Evolutionary conservation across 371 early-diverging fungal species (phyloP).

Genomic region (Mortierella sp.): DNA sequence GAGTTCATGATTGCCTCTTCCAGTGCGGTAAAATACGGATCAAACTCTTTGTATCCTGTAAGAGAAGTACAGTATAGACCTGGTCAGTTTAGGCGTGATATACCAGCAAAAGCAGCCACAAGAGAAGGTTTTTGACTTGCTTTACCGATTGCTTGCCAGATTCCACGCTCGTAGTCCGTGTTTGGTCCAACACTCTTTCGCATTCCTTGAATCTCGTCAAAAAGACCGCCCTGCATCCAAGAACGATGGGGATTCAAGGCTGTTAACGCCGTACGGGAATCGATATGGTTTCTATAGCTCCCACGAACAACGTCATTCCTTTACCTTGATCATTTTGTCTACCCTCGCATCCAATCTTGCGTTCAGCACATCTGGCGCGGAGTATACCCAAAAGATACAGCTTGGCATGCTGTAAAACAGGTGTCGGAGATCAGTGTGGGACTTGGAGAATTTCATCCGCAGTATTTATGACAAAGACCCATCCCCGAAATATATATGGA

Average conservation of each 20-base stretch:
- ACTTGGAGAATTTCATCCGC: background rate
- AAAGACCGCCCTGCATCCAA: slow-evolving; percentile 71
- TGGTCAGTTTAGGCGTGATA: too few species aligned
- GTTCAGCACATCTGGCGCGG: slow-evolving; percentile 73
- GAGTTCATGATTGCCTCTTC: slow-evolving; percentile 45
- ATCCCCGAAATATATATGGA: too few species aligned
- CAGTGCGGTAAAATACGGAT: slow-evolving; percentile 70
- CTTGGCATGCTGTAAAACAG: slow-evolving; percentile 62
- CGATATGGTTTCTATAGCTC: too few species aligned
- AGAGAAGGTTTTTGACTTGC: background rate
- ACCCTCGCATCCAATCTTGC: slow-evolving; percentile 86
- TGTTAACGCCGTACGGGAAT: too few species aligned
- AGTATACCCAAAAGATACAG: slow-evolving; percentile 89
- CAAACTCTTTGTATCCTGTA: slow-evolving; percentile 87
- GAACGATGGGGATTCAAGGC: too few species aligned
- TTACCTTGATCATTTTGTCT: slow-evolving; percentile 82
- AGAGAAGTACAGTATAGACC: background rate
- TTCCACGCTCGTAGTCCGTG: slow-evolving; percentile 79
- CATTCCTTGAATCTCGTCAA: slow-evolving; percentile 84
- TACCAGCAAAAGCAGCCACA: too few species aligned
- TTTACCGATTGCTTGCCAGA: slow-evolving; percentile 86
- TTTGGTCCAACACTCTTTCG: slow-evolving; percentile 63
- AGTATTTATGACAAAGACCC: background rate
- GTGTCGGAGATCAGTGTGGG: background rate
- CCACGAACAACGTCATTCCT: background rate